Conservation (phyloP, 169 alveolate species). For the Blepharisma undulans region DNA sequence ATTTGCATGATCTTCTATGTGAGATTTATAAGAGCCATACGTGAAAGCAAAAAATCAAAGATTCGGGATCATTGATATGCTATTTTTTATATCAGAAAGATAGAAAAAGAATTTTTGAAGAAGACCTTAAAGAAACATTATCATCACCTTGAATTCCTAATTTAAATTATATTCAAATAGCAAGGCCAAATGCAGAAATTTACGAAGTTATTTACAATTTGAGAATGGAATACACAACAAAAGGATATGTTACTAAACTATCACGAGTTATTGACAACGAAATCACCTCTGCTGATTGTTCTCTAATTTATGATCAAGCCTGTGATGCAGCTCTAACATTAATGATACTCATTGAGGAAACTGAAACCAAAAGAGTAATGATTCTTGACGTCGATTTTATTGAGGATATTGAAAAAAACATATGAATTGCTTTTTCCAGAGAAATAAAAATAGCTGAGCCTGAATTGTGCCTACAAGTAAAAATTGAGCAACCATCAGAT, state of each 20-base stretch:
- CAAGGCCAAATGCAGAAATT: not conserved
- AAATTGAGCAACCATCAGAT: not conserved
- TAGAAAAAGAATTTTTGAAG: not conserved
- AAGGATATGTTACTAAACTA: not conserved
- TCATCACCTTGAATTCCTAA: not conserved
- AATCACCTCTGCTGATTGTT: not conserved
- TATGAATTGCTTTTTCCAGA: not conserved
- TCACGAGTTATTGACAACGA: not conserved
- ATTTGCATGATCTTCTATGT: not conserved
- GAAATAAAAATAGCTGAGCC: slow-evolving; percentile 28
- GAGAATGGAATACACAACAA: not conserved
- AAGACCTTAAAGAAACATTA: not conserved
- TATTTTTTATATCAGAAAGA: not conserved
- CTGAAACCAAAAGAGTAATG: not conserved
- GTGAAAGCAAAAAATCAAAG: not conserved
- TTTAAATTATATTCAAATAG: not conserved
- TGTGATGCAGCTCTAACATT: not conserved
- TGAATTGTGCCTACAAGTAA: not conserved
- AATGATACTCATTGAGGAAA: not conserved
- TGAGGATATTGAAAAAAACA: not conserved
- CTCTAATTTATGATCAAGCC: not conserved
- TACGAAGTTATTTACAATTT: not conserved
- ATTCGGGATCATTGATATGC: not conserved
- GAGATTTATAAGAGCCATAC: not conserved
- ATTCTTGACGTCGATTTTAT: slow-evolving; percentile 23